Evolutionary conservation across 2,329 filamentous ascomycete genomes (phyloP).

Genomic region (Sporothrix curviconia): DNA sequence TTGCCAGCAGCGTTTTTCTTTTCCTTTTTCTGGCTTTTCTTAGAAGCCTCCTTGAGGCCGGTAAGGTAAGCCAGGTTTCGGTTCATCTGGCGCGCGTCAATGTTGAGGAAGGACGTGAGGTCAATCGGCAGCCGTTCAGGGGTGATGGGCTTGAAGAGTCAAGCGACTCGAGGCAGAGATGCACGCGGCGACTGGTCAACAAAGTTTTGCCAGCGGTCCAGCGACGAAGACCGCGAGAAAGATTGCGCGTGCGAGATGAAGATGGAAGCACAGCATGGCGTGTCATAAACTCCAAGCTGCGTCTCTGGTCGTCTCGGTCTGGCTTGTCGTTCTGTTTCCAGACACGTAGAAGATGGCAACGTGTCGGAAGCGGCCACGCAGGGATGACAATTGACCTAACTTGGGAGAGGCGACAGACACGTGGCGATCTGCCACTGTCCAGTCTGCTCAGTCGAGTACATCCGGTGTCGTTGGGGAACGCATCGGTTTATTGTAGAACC

Average conservation of each 20-base stretch:
- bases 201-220: conserved; percentile 29
- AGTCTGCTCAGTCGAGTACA: conserved; percentile 35
- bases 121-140: conserved; percentile 42
- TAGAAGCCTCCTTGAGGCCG: conserved; percentile 29
- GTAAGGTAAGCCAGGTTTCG: conserved; percentile 46
- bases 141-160: conserved; percentile 30
- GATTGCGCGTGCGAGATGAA: conserved; percentile 40
- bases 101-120: conserved; percentile 41
- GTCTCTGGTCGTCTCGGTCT: conserved; percentile 33
- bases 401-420: conserved; percentile 31
- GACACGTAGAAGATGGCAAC: conserved; percentile 44
- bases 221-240: conserved; percentile 27
- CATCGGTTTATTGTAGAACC: conserved; percentile 20
- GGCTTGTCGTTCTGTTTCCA: conserved; percentile 36
- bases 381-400: conserved; percentile 35
- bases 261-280: conserved; percentile 40
- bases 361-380: conserved; percentile 41
- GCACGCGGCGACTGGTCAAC: conserved; percentile 38
- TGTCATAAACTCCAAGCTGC: conserved; percentile 41
- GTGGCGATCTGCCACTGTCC: conserved; percentile 33
- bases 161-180: conserved; percentile 41
- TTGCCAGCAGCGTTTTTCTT: not conserved
- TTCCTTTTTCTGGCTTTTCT: not conserved
- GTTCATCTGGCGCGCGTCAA: conserved; percentile 48
- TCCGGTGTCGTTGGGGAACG: conserved; percentile 24